Conservation (phyloP, 352 stramenopile genomes). For the Phytophthora niederhauseri region DNA sequence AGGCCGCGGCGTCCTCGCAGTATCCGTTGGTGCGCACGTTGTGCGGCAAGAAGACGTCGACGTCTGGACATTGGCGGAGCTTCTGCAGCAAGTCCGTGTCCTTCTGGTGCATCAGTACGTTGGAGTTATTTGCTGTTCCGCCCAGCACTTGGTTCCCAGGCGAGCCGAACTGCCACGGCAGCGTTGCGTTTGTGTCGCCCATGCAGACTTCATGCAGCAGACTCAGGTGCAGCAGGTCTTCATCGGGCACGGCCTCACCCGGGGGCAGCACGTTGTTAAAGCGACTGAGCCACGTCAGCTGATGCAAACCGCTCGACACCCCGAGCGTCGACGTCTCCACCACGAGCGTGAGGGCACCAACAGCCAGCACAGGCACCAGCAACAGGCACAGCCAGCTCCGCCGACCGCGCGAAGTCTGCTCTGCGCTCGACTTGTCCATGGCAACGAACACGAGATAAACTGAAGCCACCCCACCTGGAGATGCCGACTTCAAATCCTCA, state of each 20-base stretch:
- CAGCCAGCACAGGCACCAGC: slow-evolving; percentile 23
- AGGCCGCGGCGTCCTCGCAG: slow-evolving; percentile 57
- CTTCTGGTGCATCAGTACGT: slow-evolving; percentile 30
- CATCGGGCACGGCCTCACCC: slow-evolving; percentile 25
- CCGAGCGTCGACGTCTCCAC: slow-evolving; percentile 29
- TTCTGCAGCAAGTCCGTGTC: slow-evolving; percentile 42
- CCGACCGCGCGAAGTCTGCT: slow-evolving; percentile 1
- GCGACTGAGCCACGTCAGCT: slow-evolving; percentile 20
- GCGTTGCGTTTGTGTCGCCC: slow-evolving; percentile 23
- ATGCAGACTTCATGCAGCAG: slow-evolving; percentile 43
- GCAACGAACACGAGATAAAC: slow-evolving; percentile 11
- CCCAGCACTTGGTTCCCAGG: slow-evolving; percentile 32
- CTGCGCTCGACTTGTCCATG: slow-evolving; percentile 21
- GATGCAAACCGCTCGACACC: slow-evolving; percentile 19
- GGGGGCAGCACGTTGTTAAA: slow-evolving; percentile 18
- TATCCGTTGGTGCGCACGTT: slow-evolving; percentile 42
- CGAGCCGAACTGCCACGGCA: slow-evolving; percentile 44
- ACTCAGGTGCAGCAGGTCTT: slow-evolving; percentile 40
- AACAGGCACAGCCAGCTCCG: slow-evolving; percentile 23
- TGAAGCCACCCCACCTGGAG: slow-evolving; percentile 20
- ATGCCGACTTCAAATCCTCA: slow-evolving; percentile 23
- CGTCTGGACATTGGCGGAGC: slow-evolving; percentile 44
- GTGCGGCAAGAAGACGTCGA: slow-evolving; percentile 55
- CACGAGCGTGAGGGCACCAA: slow-evolving; percentile 26
- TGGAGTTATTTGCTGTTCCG: slow-evolving; percentile 27